A percentile compares a stretch with the other conserved stretches of the same genome.
Evolutionary conservation across 2,329 filamentous ascomycete genomes (phyloP).

Genomic region (Aspergillus texensis): DNA sequence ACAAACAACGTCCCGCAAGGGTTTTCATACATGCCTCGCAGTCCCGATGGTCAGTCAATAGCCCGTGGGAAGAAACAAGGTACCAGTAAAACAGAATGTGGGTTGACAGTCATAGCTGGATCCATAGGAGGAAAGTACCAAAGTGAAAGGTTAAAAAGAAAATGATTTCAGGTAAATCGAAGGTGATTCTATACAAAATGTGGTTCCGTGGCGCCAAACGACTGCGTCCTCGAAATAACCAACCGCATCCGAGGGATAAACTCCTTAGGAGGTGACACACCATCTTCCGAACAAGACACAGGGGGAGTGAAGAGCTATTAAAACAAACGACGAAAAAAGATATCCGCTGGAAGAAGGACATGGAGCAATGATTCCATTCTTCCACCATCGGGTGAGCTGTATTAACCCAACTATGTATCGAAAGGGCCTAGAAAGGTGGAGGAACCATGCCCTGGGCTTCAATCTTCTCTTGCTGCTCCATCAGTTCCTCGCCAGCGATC

Average conservation of each 20-base stretch:
- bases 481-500: slow-evolving; percentile 78
- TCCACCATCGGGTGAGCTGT: slow-evolving; percentile 12
- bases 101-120: slow-evolving; percentile 31
- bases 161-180: slow-evolving; percentile 18
- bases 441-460: slow-evolving; percentile 47
- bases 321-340: slow-evolving; percentile 42
- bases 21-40: slow-evolving; percentile 31
- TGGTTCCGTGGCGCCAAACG: slow-evolving; percentile 43
- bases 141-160: slow-evolving; percentile 18
- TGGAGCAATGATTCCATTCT: slow-evolving; percentile 12
- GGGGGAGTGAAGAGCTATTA: slow-evolving; percentile 47
- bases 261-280: slow-evolving; percentile 30
- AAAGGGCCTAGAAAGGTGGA: slow-evolving; percentile 51
- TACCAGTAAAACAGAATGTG: slow-evolving; percentile 29
- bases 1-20: slow-evolving; percentile 29
- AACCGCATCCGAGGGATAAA: slow-evolving; percentile 35
- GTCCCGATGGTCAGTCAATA: slow-evolving; percentile 27
- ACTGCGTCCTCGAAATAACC: slow-evolving; percentile 37
- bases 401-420: slow-evolving; percentile 18
- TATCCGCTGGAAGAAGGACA: slow-evolving; percentile 27
- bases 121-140: slow-evolving; percentile 26
- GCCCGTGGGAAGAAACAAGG: slow-evolving; percentile 26
- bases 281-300: slow-evolving; percentile 36
- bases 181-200: slow-evolving; percentile 44
- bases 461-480: slow-evolving; percentile 74